phyloP scores from a whole-genome alignment of 2,329 filamentous ascomycete species.

The Microsporum audouinii region DNA sequence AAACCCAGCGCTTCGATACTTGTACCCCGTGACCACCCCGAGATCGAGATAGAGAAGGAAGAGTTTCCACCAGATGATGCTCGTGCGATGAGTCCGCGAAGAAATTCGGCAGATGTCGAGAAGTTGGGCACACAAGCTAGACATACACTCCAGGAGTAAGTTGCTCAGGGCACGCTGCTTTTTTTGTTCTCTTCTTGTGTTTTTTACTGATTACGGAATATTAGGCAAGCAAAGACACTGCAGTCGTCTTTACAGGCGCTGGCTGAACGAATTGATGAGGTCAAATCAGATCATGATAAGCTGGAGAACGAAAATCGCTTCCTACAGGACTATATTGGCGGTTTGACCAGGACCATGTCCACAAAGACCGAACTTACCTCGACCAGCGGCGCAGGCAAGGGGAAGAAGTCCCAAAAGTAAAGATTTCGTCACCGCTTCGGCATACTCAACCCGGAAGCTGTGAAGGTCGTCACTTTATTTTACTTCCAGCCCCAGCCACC shows the following conservation, averaged over 20 bases:
- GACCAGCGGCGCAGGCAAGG: conserved; percentile 35
- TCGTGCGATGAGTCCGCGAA: conserved; percentile 82
- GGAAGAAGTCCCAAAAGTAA: conserved; percentile 36
- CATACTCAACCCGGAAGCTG: neutral
- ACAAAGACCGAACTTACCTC: conserved; percentile 45
- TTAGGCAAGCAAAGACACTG: conserved; percentile 72
- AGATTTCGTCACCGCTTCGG: neutral
- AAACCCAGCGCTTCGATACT: conserved; percentile 76
- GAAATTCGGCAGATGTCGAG: conserved; percentile 84
- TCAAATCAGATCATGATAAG: conserved; percentile 90
- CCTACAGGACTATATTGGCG: conserved; percentile 93
- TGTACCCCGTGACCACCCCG: conserved; percentile 63
- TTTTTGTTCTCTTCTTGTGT: neutral
- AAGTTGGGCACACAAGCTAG: conserved; percentile 74
- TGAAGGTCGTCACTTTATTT: neutral
- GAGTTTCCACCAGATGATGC: conserved; percentile 79
- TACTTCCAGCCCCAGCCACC: neutral
- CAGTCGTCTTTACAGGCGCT: conserved; percentile 84
- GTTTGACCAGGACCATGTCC: conserved; percentile 66
- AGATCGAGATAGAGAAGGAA: conserved; percentile 60
- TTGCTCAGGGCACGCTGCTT: conserved; percentile 11
- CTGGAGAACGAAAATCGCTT: conserved; percentile 96
- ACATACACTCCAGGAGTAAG: conserved; percentile 50
- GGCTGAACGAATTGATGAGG: conserved; percentile 86
- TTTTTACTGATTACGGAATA: neutral